These are phyloP conservation scores for Lasiosphaeria hispida DNA, from an alignment of 495 filamentous ascomycete species.

Conservation along the genomic window DNA sequence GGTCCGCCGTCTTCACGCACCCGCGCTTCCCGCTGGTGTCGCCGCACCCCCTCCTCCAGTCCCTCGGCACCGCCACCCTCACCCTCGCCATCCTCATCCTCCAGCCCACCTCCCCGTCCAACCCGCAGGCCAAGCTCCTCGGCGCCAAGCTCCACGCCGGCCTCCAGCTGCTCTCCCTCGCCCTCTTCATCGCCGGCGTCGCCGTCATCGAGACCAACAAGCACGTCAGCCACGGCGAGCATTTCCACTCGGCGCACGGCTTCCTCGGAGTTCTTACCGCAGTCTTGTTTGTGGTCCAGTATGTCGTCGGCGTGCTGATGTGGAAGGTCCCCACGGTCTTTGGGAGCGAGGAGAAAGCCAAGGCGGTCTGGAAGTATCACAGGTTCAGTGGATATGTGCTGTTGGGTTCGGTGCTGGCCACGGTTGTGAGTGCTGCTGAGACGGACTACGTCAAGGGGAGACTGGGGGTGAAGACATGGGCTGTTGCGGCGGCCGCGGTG, in stretches of 20 bases:
- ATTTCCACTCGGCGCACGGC: slow-evolving; percentile 77
- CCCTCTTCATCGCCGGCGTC: slow-evolving; percentile 62
- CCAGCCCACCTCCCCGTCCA: slow-evolving; percentile 82
- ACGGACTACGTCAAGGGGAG: slow-evolving; percentile 63
- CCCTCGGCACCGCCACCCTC: slow-evolving; percentile 66
- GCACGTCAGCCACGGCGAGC: slow-evolving; percentile 52
- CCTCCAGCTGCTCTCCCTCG: slow-evolving; percentile 63
- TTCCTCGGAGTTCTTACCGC: slow-evolving; percentile 79
- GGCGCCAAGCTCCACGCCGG: slow-evolving; percentile 68
- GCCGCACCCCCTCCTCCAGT: slow-evolving; percentile 83
- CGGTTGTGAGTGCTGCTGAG: slow-evolving; percentile 71
- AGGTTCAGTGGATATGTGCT: slow-evolving; percentile 74
- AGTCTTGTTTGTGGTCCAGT: slow-evolving; percentile 66
- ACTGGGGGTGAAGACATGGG: slow-evolving; percentile 71
- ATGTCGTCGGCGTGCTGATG: slow-evolving; percentile 73
- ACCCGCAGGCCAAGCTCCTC: slow-evolving; percentile 64
- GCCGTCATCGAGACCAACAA: slow-evolving; percentile 85
- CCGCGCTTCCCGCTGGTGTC: slow-evolving; percentile 71
- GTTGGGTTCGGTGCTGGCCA: slow-evolving; percentile 66
- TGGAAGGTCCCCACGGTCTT: slow-evolving; percentile 69
- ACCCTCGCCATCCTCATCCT: slow-evolving; percentile 80
- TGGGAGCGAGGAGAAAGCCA: slow-evolving; percentile 76
- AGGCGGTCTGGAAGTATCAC: slow-evolving; percentile 86
- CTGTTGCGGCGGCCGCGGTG: slow-evolving; percentile 57
- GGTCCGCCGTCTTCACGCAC: slow-evolving; percentile 66